Evolutionary conservation across 192 early-diverging fungal species (phyloP).

Genomic region (Podila horticola): DNA sequence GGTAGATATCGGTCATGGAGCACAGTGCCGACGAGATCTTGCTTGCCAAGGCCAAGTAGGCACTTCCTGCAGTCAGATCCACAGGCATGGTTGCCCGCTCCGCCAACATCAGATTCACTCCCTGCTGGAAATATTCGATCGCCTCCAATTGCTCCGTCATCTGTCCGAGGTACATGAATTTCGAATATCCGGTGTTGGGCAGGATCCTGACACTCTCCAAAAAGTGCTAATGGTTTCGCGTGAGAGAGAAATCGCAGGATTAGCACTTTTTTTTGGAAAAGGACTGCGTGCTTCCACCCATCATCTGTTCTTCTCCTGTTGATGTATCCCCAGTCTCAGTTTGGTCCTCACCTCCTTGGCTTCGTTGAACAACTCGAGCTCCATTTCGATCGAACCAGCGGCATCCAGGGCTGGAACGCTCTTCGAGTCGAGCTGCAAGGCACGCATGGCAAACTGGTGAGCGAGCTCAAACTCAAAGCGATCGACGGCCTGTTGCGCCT

Average conservation of each 20-base stretch:
- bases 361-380: constrained; percentile 72
- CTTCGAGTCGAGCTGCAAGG: constrained; percentile 67
- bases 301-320: neutral
- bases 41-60: constrained; percentile 50
- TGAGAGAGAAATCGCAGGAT: too few relatives aligned
- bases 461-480: constrained; percentile 80
- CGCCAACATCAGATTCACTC: constrained; percentile 71
- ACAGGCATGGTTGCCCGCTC: constrained; percentile 56
- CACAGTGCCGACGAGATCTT: constrained; percentile 90
- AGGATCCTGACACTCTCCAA: constrained; percentile 74
- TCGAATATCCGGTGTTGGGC: constrained; percentile 73
- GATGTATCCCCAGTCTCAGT: neutral
- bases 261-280: constrained; percentile 2
- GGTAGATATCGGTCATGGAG: constrained; percentile 96
- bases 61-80: constrained; percentile 55
- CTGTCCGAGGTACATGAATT: constrained; percentile 93
- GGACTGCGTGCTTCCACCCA: neutral
- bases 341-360: constrained; percentile 63
- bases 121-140: constrained; percentile 75
- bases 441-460: constrained; percentile 72
- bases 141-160: constrained; percentile 73
- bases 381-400: constrained; percentile 81
- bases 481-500: constrained; percentile 77
- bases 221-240: constrained; percentile 57
- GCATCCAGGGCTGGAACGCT: constrained; percentile 72